Conservation (phyloP, 768 basidiomycete species). For the Neoboletus subvelutipes region DNA sequence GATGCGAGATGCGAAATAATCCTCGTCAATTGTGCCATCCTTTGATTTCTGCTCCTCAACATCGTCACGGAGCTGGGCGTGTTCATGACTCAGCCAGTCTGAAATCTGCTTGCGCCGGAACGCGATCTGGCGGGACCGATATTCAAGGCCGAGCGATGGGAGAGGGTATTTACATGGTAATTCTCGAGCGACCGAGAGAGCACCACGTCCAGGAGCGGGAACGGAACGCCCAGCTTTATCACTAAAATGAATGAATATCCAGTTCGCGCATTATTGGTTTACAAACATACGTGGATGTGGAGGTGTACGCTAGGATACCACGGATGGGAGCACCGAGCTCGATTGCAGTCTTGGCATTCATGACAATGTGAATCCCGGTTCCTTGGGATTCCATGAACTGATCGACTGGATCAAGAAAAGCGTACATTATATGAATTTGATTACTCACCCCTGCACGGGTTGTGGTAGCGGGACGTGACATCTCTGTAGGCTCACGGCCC, state of each 20-base stretch:
- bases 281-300: conserved; percentile 82
- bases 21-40: conserved; percentile 53
- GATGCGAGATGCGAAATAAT: conserved; percentile 74
- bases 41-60: conserved; percentile 56
- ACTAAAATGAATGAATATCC: conserved; percentile 38
- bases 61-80: conserved; percentile 80
- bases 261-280: not conserved
- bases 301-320: conserved; percentile 92
- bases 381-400: conserved; percentile 97
- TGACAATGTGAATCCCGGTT: conserved; percentile 94
- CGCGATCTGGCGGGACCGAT: conserved; percentile 89
- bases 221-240: conserved; percentile 99
- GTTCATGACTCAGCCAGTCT: conserved; percentile 92
- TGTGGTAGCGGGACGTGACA: conserved; percentile 96
- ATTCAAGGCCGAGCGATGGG: conserved; percentile 79
- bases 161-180: conserved; percentile 74
- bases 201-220: conserved; percentile 94
- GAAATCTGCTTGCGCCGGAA: conserved; percentile 96
- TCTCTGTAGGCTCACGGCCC: conserved; percentile 98
- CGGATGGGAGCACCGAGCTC: conserved; percentile 93
- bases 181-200: conserved; percentile 86
- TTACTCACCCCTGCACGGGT: conserved; percentile 86
- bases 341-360: conserved; percentile 95
- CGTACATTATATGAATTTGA: not conserved
- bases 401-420: conserved; percentile 3